A percentile compares a stretch with the other conserved stretches of the same genome.
Conservation (phyloP, 495 filamentous ascomycete genomes). For the Aspergillus incahuasiensis region DNA sequence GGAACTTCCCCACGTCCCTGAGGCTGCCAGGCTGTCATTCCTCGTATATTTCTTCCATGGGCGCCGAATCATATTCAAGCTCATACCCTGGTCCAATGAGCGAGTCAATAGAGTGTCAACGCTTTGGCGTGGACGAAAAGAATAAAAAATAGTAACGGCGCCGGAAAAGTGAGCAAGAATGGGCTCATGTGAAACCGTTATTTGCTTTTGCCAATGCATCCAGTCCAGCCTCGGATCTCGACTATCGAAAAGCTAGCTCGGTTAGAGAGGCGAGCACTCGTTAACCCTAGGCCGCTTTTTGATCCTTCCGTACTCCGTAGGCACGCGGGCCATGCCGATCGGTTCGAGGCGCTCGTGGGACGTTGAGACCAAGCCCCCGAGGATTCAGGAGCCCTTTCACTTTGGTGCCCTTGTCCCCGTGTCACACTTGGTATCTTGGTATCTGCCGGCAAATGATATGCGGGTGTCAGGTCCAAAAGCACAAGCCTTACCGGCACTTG, state of each 20-base stretch:
- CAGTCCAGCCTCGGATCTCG: slow-evolving; percentile 6
- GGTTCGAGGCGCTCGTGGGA: slow-evolving; percentile 4
- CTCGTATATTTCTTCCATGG: background rate
- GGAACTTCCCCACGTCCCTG: background rate
- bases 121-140: background rate
- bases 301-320: slow-evolving; percentile 8
- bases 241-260: background rate
- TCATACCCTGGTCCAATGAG: background rate
- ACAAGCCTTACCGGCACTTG: background rate
- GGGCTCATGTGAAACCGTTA: slow-evolving; percentile 3
- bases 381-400: background rate
- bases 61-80: background rate
- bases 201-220: background rate
- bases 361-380: background rate
- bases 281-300: slow-evolving; percentile 5
- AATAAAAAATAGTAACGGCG: background rate
- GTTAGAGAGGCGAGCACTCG: background rate
- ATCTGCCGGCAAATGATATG: background rate
- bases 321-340: slow-evolving; percentile 10
- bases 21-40: background rate
- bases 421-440: background rate
- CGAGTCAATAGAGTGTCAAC: background rate
- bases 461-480: background rate
- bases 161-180: background rate
- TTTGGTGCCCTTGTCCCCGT: background rate